Evolutionary conservation across 1,284 basidiomycete genomes (phyloP), one percentile per base, ranked within the genome.

Genomic region (Nidula niveotomentosa): DNA sequence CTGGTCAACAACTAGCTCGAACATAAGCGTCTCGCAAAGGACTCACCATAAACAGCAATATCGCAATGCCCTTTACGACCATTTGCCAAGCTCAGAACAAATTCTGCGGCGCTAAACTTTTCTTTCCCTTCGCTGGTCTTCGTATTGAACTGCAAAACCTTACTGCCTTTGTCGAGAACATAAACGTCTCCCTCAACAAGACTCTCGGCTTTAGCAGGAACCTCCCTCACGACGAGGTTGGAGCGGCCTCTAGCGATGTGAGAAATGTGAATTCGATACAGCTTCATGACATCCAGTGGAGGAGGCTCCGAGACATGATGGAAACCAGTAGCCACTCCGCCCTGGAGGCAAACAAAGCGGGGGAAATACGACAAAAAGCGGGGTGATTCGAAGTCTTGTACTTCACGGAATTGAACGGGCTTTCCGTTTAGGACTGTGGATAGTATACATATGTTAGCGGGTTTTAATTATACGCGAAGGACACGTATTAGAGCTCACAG

Each of bases 401-500:
- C 75, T 71, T 88, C 84, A 54, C 84, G 80, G 62, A 83, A 85
- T 66, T 86, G 82, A 1, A 83, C 77, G 0, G 84, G 80, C 10
- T 63, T 65, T 8, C 82, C 83, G 41, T 79, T 4, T 23, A 23
- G 4, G 23, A 23, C 23, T 23, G 23, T 23, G 23, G 4, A 4
- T 4, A 4, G 4, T 23, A 23, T 23, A 23, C 23, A 23, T 23
- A 23, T 23, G 4, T 23, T 23, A 23, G 23, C 23, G 23, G 23
- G 23, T 23, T 23, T 23, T 23, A 23, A 23, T 23, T 23, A 23
- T 4, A 4, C 23, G 23, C 4, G 23, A 23, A 23, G 23, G 23
- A 23, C 23, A 23, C 23, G 4, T 23, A 23, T 23, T 23, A 23
- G 23, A 23, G 23, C 82, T 54, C 57, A 86, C 85, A 76, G 61